phyloP scores from a whole-genome alignment of 2,329 filamentous ascomycete species.

The Xylariaceae sp. region DNA sequence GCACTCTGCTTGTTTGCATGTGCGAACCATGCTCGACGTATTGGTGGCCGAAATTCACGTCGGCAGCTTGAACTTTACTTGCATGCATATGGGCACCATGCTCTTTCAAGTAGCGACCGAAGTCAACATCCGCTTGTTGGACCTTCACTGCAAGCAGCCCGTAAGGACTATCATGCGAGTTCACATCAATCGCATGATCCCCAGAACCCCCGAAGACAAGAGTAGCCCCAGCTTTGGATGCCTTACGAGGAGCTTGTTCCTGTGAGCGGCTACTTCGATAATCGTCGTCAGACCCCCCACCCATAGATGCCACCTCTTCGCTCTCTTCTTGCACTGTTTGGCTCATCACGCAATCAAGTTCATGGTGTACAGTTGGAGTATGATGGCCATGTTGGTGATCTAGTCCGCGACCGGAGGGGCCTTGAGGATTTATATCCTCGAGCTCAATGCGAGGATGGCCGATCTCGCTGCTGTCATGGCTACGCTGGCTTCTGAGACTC shows the following conservation, averaged over 20 bases:
- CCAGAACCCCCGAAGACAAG: no score
- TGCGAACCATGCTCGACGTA: conserved; percentile 7
- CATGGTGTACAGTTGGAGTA: conserved; percentile 18
- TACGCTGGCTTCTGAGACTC: conserved; percentile 25
- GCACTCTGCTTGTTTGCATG: conserved; percentile 11
- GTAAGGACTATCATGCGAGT: no score
- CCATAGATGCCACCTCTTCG: conserved; percentile 17
- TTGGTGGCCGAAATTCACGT: neutral
- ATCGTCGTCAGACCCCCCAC: conserved; percentile 12
- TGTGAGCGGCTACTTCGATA: conserved; percentile 9
- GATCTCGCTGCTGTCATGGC: conserved; percentile 26
- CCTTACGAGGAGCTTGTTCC: conserved; percentile 14
- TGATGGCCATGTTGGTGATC: conserved; percentile 16
- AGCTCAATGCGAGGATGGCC: conserved; percentile 12
- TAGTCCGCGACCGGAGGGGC: conserved; percentile 11
- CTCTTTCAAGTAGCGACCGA: neutral
- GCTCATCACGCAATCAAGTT: conserved; percentile 34
- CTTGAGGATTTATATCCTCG: conserved; percentile 10
- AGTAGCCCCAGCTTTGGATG: no score
- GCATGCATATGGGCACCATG: neutral
- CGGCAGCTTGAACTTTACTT: conserved; percentile 7
- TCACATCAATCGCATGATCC: no score
- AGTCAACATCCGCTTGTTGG: neutral
- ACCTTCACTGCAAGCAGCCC: neutral
- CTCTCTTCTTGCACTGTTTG: conserved; percentile 33